A percentile compares a stretch with the other conserved stretches of the same genome.
phyloP scores from a whole-genome alignment of 352 stramenopile species.

The Phytophthora chlamydospora region DNA sequence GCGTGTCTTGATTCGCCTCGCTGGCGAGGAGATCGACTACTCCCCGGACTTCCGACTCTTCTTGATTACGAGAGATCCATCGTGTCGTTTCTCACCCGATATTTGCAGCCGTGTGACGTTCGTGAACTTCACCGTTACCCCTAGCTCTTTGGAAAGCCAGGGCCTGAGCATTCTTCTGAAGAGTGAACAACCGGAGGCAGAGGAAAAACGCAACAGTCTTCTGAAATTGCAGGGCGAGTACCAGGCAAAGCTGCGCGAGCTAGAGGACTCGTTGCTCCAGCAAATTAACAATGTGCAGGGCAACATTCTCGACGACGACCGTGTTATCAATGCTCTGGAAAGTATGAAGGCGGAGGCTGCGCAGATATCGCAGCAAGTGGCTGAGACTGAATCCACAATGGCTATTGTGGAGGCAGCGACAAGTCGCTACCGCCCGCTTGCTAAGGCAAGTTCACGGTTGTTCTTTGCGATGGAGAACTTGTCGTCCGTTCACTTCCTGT shows the following conservation, averaged over 20 bases:
- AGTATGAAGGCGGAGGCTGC: conserved; percentile 97
- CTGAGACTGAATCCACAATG: conserved; percentile 86
- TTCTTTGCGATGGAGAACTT: conserved; percentile 96
- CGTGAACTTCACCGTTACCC: conserved; percentile 99
- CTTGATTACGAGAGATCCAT: conserved; percentile 98
- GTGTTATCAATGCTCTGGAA: conserved; percentile 98
- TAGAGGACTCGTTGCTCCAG: conserved; percentile 98
- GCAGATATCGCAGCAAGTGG: conserved; percentile 94
- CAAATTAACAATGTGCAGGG: conserved; percentile 99
- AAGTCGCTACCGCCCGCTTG: conserved; percentile 95
- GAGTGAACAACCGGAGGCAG: conserved; percentile 97
- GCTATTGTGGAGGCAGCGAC: conserved; percentile 90
- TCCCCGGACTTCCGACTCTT: conserved; percentile 99
- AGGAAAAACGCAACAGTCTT: conserved; percentile 95
- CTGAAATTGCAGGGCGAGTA: conserved; percentile 99
- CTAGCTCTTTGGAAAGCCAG: conserved; percentile 97
- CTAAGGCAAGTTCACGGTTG: conserved; percentile 83
- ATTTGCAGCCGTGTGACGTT: conserved; percentile 99
- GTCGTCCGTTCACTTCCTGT: conserved; percentile 97
- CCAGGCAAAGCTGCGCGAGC: conserved; percentile 95
- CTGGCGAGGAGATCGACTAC: conserved; percentile 99
- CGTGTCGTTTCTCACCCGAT: conserved; percentile 97
- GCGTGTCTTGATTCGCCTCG: conserved; percentile 97
- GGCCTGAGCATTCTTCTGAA: conserved; percentile 96
- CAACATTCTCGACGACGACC: conserved; percentile 99